These are phyloP conservation scores for Cutaneotrichosporon dermatis DNA, from an alignment of 1,284 basidiomycete species.

Conservation along the genomic window DNA sequence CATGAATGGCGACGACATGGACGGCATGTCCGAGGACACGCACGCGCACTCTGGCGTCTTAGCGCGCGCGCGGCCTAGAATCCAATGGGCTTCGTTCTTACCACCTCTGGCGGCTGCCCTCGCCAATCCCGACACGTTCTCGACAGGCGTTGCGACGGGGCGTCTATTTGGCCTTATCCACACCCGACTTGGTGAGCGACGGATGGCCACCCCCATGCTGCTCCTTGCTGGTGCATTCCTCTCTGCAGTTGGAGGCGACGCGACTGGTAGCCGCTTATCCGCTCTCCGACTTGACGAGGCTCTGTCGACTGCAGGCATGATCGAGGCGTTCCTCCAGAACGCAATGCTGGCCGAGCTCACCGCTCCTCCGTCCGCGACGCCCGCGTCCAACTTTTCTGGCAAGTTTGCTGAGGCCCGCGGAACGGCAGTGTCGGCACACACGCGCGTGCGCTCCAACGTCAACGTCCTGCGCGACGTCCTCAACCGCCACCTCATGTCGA, in stretches of 20 bases:
- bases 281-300: neutral
- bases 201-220: constrained; percentile 1
- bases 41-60: neutral
- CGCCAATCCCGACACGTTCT: neutral
- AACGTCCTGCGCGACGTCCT: constrained; percentile 1
- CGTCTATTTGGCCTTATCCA: neutral
- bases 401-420: constrained; percentile 1
- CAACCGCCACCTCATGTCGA: constrained; percentile 1
- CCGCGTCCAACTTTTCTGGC: neutral
- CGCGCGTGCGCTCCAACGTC: constrained; percentile 3
- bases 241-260: constrained; percentile 1
- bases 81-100: constrained; percentile 1
- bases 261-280: neutral
- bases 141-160: neutral
- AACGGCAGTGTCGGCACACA: neutral
- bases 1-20: neutral
- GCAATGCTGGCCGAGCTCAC: constrained; percentile 2
- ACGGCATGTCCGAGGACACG: neutral
- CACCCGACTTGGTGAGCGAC: neutral
- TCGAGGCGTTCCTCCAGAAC: constrained; percentile 2
- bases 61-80: neutral
- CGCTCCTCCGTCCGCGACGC: neutral
- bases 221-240: constrained; percentile 1
- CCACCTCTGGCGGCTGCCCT: neutral
- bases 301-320: neutral